Percentiles rank a stretch among this genome's conserved stretches.
These are phyloP conservation scores for Microbotryum lychnidis-dioicae DNA, from an alignment of 1,284 basidiomycete genomes.

Conservation along the genomic window DNA sequence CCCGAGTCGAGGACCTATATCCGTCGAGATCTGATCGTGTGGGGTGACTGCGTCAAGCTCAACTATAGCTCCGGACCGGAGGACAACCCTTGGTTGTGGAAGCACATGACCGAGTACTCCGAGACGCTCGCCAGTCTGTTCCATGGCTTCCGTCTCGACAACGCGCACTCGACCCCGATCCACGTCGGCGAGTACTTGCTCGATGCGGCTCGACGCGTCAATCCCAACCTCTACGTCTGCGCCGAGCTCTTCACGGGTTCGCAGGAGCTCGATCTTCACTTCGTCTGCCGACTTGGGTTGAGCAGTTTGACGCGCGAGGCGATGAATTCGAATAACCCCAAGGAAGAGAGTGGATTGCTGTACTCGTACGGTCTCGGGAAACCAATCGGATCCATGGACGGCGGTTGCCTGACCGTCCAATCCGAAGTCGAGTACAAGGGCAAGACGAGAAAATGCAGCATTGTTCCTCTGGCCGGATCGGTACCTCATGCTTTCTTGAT, in stretches of 20 bases:
- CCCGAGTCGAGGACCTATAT: conserved; percentile 92
- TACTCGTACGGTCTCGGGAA: conserved; percentile 83
- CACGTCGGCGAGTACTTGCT: conserved; percentile 87
- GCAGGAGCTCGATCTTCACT: conserved; percentile 83
- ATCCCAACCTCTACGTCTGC: conserved; percentile 88
- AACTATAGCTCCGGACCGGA: conserved; percentile 71
- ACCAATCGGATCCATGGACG: conserved; percentile 88
- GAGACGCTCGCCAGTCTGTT: conserved; percentile 69
- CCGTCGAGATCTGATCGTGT: conserved; percentile 89
- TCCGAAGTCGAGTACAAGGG: conserved; percentile 67
- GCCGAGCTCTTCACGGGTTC: conserved; percentile 95
- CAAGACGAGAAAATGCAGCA: conserved; percentile 58
- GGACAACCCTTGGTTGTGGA: conserved; percentile 91
- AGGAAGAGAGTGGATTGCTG: conserved; percentile 73
- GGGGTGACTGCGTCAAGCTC: conserved; percentile 96
- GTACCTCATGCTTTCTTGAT: conserved; percentile 83
- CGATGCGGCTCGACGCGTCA: conserved; percentile 77
- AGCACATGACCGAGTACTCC: conserved; percentile 83
- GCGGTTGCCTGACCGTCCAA: conserved; percentile 58
- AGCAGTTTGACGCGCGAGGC: conserved; percentile 87
- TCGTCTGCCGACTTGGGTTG: conserved; percentile 81
- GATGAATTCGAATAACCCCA: conserved; percentile 78
- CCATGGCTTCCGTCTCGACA: conserved; percentile 94
- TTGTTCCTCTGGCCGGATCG: conserved; percentile 73
- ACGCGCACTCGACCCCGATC: conserved; percentile 94